phyloP scores from a whole-genome alignment of 305 asterid species.

The Solanum hybrid region DNA sequence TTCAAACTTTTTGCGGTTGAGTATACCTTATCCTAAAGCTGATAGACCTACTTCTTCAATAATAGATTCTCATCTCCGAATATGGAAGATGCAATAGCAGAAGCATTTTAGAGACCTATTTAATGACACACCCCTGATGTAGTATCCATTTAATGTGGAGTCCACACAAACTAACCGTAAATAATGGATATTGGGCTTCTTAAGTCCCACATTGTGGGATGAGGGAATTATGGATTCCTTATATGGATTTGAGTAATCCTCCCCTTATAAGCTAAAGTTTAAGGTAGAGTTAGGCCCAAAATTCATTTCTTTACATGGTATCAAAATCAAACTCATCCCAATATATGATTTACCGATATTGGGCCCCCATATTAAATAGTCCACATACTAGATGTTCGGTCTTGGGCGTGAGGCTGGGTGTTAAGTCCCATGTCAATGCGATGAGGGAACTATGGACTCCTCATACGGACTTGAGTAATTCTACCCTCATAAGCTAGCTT shows the following conservation, averaged over 20 bases:
- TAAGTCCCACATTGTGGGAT: not conserved
- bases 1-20: not conserved
- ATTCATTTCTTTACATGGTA: not conserved
- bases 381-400: not conserved
- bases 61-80: not conserved
- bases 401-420: not conserved
- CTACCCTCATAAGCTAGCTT: not conserved
- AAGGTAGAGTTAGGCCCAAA: not conserved
- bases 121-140: not conserved
- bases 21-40: not conserved
- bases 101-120: not conserved
- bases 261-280: not conserved
- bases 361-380: not conserved
- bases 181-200: not conserved
- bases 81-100: not conserved
- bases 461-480: not conserved
- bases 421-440: not conserved
- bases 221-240: not conserved
- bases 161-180: not conserved
- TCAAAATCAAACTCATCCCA: not conserved
- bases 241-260: not conserved
- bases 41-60: not conserved
- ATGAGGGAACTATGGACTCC: not conserved
- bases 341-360: not conserved
- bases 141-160: slow-evolving; percentile 1